phyloP scores from a whole-genome alignment of 2,329 filamentous ascomycete species.

The Aspergillus quadricinctus region DNA sequence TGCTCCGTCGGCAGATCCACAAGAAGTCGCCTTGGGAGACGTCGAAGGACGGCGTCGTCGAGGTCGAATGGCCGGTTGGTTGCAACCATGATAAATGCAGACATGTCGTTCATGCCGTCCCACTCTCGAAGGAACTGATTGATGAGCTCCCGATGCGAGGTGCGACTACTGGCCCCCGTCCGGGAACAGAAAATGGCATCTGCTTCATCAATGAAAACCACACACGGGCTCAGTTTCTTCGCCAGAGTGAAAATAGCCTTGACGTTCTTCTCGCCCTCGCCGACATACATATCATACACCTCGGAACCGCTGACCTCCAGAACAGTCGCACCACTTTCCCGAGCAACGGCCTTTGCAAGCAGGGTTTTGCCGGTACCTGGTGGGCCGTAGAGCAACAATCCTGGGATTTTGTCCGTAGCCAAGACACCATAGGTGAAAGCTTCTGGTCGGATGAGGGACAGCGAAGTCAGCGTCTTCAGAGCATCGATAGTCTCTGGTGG shows the following conservation, averaged over 20 bases:
- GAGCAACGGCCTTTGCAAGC: constrained; percentile 61
- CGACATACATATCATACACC: constrained; percentile 94
- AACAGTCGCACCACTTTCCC: constrained; percentile 62
- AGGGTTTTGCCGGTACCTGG: constrained; percentile 64
- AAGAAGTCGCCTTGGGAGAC: constrained; percentile 46
- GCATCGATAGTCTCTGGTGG: constrained; percentile 78
- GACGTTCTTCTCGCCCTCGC: constrained; percentile 94
- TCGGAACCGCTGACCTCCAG: constrained; percentile 86
- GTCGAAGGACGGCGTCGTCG: constrained; percentile 57
- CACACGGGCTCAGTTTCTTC: constrained; percentile 83
- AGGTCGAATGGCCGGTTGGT: constrained; percentile 95
- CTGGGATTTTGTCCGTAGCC: constrained; percentile 83
- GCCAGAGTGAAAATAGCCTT: constrained; percentile 86
- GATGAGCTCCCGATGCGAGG: constrained; percentile 79
- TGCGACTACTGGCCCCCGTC: constrained; percentile 57
- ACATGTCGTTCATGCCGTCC: constrained; percentile 81
- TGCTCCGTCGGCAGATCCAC: constrained; percentile 46
- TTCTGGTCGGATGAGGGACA: constrained; percentile 82
- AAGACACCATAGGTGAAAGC: constrained; percentile 96
- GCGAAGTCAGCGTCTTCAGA: constrained; percentile 79
- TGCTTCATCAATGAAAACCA: constrained; percentile 96
- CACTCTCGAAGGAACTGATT: constrained; percentile 97
- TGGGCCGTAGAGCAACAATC: constrained; percentile 81
- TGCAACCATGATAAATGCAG: constrained; percentile 96
- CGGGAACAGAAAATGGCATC: constrained; percentile 86